A percentile compares a stretch with the other conserved stretches of the same genome.
Conservation (phyloP, 1,284 basidiomycete genomes). For the Malassezia slooffiae region DNA sequence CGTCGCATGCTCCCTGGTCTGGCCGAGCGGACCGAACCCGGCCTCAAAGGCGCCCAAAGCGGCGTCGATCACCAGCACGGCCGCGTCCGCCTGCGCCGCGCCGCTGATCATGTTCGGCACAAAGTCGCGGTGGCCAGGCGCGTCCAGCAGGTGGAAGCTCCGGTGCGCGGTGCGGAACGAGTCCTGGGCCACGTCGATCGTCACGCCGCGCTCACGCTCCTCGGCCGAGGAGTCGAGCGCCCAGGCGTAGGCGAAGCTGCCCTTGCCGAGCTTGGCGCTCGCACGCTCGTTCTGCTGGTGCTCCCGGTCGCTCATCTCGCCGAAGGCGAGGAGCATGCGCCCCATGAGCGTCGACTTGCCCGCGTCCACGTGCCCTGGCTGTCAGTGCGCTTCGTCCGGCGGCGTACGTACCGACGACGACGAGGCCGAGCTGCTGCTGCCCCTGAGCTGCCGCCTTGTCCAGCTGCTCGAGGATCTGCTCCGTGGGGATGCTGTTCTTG, state of each 20-base stretch:
- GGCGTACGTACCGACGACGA: slow-evolving; percentile 69
- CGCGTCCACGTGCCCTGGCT: slow-evolving; percentile 85
- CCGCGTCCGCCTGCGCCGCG: slow-evolving; percentile 90
- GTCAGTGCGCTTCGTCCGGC: background rate
- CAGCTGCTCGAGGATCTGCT: slow-evolving; percentile 75
- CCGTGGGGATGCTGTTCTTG: slow-evolving; percentile 62
- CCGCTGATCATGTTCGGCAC: slow-evolving; percentile 99
- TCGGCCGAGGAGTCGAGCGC: slow-evolving; percentile 84
- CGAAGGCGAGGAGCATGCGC: slow-evolving; percentile 78
- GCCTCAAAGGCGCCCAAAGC: slow-evolving; percentile 85
- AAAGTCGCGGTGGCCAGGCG: slow-evolving; percentile 92
- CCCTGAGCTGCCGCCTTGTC: slow-evolving; percentile 54
- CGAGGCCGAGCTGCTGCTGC: slow-evolving; percentile 68
- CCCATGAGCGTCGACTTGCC: slow-evolving; percentile 98
- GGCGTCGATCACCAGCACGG: slow-evolving; percentile 86
- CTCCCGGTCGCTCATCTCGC: slow-evolving; percentile 73
- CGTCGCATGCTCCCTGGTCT: slow-evolving; percentile 90
- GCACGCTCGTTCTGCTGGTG: slow-evolving; percentile 75
- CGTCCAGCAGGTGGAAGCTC: slow-evolving; percentile 81
- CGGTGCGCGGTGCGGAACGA: slow-evolving; percentile 65
- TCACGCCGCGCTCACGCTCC: slow-evolving; percentile 87
- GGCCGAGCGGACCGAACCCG: slow-evolving; percentile 83
- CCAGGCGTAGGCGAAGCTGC: slow-evolving; percentile 96
- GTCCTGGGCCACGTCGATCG: slow-evolving; percentile 89
- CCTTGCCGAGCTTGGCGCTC: slow-evolving; percentile 80